phyloP scores from a whole-genome alignment of 495 filamentous ascomycete species.

The Lasiosphaeriaceae sp. region DNA sequence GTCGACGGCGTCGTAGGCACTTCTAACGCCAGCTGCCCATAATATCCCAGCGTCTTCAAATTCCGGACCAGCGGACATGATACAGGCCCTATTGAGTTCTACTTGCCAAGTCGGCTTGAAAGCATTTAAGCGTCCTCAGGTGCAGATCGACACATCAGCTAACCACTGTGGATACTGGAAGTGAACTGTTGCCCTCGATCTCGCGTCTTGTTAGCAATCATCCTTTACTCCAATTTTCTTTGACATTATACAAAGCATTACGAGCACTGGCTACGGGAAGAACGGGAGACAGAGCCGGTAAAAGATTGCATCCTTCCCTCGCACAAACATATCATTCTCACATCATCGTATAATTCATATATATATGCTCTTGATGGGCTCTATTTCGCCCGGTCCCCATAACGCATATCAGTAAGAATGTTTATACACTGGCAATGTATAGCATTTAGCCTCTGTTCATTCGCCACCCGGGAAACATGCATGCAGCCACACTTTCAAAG shows the following conservation, averaged over 20 bases:
- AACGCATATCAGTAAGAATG: not conserved
- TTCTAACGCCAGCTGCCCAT: too few species aligned
- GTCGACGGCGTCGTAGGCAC: too few species aligned
- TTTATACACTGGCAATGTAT: not conserved
- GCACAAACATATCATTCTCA: not conserved
- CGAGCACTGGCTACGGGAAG: not conserved
- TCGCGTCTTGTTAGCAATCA: not conserved
- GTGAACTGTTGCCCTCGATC: too few species aligned
- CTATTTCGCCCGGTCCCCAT: not conserved
- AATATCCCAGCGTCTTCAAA: too few species aligned
- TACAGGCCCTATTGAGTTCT: too few species aligned
- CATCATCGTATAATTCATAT: not conserved
- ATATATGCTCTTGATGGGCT: not conserved
- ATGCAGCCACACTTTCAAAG: too few species aligned
- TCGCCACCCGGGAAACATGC: not conserved
- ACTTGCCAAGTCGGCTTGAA: too few species aligned
- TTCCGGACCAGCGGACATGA: too few species aligned
- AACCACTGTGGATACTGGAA: too few species aligned
- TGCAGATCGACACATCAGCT: too few species aligned
- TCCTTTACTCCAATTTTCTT: not conserved
- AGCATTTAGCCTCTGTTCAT: conserved; percentile 8
- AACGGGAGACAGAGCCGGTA: not conserved
- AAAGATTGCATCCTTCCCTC: not conserved
- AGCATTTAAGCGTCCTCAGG: too few species aligned
- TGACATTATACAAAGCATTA: not conserved